Evolutionary conservation across 2,329 filamentous ascomycete species (phyloP), one percentile per base, ranked within the genome.

Genomic region (Hypoxylon sp.): DNA sequence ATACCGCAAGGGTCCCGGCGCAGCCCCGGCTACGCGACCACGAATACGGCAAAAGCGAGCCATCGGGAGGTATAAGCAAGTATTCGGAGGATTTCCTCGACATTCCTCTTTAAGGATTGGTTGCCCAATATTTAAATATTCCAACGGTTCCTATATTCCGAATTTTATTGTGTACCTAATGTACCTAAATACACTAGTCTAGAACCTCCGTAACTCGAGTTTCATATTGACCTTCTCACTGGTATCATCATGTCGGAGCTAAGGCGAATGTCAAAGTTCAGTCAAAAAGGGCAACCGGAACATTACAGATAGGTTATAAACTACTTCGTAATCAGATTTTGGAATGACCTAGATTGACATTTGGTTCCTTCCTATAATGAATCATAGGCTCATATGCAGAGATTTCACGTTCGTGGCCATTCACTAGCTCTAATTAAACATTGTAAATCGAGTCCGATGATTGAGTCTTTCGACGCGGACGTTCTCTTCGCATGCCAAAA

Each of bases 11-110:
- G 42, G 29, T 10, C 17, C 4, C 17, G 10, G 56, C 13, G 9
- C 9, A 19, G 24, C 24, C 17, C n/a, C 35, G 14, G 13, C 22
- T 42, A 19, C 31, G n/a, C n/a, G 31, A 19, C 10, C 14, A 29
- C 9, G n/a, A 13, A 19, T 8, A 39, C 22, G 19, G 6, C 29
- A 24, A 33, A 54, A 14, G 14, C 17, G 37, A 14, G 19, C 17
- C 53, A 48, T 19, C 35, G 33, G 19, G 39, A 31, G 29, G 35
- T 42, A 48, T 9, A 11, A 53, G 51, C 14, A 56, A 22, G 26
- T 17, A 46, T 31, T 46, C 57, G 22, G 33, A 53, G 10, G 47
- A 64, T 5, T 57, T 70, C 83, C 86, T 65, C 3, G 44, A 65
- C 14, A 42, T 68, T 35, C 29, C 51, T 22, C 48, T 68, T 35